Conservation (phyloP, 2,329 filamentous ascomycete species). For the Cercospora citrullina region DNA sequence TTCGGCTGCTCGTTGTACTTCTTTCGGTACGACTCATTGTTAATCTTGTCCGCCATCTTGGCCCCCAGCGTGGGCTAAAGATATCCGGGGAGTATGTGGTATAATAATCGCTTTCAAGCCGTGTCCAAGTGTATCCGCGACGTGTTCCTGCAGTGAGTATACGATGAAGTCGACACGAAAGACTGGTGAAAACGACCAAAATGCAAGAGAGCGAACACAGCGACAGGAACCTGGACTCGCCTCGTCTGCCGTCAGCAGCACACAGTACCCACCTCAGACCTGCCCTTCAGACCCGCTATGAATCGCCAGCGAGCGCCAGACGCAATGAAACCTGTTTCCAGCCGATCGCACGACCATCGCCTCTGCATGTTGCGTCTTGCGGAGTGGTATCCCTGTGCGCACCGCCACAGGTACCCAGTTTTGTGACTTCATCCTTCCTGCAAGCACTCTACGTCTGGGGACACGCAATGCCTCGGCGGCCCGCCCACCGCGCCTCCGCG, state of each 20-base stretch:
- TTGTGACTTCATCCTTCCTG: conserved; percentile 19
- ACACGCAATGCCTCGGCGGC: conserved; percentile 6
- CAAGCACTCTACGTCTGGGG: conserved; percentile 10
- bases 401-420: conserved; percentile 17
- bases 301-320: conserved; percentile 14
- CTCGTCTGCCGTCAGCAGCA: conserved; percentile 7
- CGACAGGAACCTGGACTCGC: conserved; percentile 12
- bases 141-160: neutral
- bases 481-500: conserved; percentile 1
- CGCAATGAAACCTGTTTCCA: conserved; percentile 27
- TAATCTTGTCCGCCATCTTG: conserved; percentile 21
- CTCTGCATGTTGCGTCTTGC: neutral
- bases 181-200: neutral
- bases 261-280: conserved; percentile 9
- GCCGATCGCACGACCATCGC: conserved; percentile 19
- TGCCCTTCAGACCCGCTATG: conserved; percentile 8
- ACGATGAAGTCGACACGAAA: neutral
- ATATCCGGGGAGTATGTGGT: neutral
- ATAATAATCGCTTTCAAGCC: neutral
- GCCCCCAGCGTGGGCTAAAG: conserved; percentile 14
- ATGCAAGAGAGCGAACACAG: conserved; percentile 4
- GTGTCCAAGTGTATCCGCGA: neutral
- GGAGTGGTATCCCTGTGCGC: conserved; percentile 8
- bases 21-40: conserved; percentile 29
- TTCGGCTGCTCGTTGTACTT: conserved; percentile 32